phyloP scores from a whole-genome alignment of 2,329 filamentous ascomycete species.

The Lachnellula suecica region DNA sequence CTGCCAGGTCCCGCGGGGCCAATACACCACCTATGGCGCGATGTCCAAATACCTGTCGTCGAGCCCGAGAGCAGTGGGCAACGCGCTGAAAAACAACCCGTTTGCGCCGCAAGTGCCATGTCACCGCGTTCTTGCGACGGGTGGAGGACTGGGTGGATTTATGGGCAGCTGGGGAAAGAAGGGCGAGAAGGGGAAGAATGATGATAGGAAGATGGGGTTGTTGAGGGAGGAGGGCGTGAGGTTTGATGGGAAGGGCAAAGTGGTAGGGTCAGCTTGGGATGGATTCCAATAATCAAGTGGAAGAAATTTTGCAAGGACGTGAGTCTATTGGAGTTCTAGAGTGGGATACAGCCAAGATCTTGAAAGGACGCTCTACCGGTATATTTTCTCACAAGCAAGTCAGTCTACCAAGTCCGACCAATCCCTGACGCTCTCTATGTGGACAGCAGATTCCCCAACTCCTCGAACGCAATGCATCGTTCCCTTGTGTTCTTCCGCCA shows the following conservation, averaged over 20 bases:
- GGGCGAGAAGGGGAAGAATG: slow-evolving; percentile 61
- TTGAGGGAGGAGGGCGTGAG: slow-evolving; percentile 63
- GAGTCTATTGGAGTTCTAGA: not conserved
- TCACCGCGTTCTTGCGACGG: slow-evolving; percentile 75
- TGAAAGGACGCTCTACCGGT: too few relatives aligned
- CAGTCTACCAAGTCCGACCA: not conserved
- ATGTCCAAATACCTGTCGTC: slow-evolving; percentile 67
- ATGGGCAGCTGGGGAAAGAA: slow-evolving; percentile 59
- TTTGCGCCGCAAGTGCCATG: slow-evolving; percentile 83
- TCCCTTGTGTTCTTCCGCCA: slow-evolving; percentile 8
- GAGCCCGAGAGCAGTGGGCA: slow-evolving; percentile 75
- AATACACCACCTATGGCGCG: slow-evolving; percentile 75
- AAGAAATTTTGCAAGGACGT: not conserved
- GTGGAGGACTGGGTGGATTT: slow-evolving; percentile 67
- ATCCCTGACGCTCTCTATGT: not conserved
- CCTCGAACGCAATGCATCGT: slow-evolving; percentile 17
- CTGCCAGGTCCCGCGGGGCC: slow-evolving; percentile 73
- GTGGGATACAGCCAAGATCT: not conserved
- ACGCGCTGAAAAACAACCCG: slow-evolving; percentile 74
- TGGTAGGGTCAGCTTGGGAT: slow-evolving; percentile 46
- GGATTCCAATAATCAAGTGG: slow-evolving; percentile 16
- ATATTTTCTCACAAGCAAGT: too few relatives aligned
- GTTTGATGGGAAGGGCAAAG: slow-evolving; percentile 59
- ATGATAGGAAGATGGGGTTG: slow-evolving; percentile 59
- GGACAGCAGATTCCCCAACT: slow-evolving; percentile 4